phyloP scores from a whole-genome alignment of 768 basidiomycete species.

The Macrocybe gigantea region DNA sequence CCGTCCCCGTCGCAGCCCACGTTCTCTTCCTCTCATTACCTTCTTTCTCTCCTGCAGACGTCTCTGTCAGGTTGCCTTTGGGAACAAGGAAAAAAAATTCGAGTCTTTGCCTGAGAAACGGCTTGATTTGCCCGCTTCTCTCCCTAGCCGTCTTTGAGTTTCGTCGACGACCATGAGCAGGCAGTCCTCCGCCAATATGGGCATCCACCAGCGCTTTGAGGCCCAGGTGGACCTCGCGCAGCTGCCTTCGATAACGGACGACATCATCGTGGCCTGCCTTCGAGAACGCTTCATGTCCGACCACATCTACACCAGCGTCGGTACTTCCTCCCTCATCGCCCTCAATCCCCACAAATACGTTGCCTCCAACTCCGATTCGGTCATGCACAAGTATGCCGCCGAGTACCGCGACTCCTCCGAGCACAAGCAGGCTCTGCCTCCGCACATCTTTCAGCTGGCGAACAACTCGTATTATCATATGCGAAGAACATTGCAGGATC shows the following conservation, averaged over 20 bases:
- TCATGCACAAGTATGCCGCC: constrained; percentile 80
- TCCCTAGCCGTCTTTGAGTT: too few species aligned
- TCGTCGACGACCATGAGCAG: constrained; percentile 20
- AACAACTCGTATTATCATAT: constrained; percentile 95
- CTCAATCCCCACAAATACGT: constrained; percentile 95
- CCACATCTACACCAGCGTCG: constrained; percentile 71
- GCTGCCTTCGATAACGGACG: constrained; percentile 69
- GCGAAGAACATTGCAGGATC: constrained; percentile 90
- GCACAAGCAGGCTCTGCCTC: constrained; percentile 56
- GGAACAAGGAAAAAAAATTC: background rate
- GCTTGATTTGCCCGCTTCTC: constrained; percentile 4
- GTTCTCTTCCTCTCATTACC: constrained; percentile 1
- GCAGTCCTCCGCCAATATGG: constrained; percentile 30
- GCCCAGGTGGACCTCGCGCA: constrained; percentile 62
- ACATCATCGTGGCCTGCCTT: constrained; percentile 77
- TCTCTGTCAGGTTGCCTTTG: too few species aligned
- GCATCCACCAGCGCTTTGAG: constrained; percentile 66
- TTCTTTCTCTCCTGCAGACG: background rate
- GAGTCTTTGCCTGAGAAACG: background rate
- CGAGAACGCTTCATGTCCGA: constrained; percentile 86
- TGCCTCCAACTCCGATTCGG: constrained; percentile 73
- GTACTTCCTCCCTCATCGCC: constrained; percentile 70
- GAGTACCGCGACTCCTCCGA: constrained; percentile 76
- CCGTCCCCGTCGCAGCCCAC: constrained; percentile 1
- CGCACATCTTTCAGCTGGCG: constrained; percentile 90